Percentiles rank a stretch among this genome's conserved stretches.
These are phyloP conservation scores for Hippophae tibetana DNA, from an alignment of 306 rosid species.

Conservation along the genomic window DNA sequence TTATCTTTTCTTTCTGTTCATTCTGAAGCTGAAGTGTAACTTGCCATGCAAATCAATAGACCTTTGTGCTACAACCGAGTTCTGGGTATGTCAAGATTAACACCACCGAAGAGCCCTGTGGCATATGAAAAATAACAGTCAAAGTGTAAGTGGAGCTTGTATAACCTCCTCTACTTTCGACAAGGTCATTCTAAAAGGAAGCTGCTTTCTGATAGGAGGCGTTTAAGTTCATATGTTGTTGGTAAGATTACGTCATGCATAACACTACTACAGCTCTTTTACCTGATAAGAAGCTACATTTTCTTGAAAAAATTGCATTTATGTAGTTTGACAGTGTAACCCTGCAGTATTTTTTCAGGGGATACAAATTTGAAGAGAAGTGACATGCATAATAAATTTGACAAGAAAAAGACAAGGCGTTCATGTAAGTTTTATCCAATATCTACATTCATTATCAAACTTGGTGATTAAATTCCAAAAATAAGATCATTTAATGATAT, in stretches of 20 bases:
- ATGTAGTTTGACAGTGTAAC: conserved; percentile 3
- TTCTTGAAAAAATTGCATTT: not conserved
- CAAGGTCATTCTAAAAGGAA: conserved; percentile 32
- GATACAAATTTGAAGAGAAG: conserved; percentile 24
- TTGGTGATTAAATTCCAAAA: not conserved
- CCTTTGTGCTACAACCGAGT: conserved; percentile 3
- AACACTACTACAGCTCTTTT: not conserved
- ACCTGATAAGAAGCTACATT: not conserved
- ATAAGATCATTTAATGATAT: not conserved
- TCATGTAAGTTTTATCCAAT: conserved; percentile 35
- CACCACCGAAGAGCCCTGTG: conserved; percentile 34
- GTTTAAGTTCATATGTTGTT: conserved; percentile 16
- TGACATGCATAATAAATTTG: conserved; percentile 21
- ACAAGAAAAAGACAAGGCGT: conserved; percentile 28
- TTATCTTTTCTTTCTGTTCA: not conserved
- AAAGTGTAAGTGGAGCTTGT: conserved; percentile 45
- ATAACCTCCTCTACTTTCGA: conserved; percentile 41
- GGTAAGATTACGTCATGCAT: conserved; percentile 23
- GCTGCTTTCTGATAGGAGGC: conserved; percentile 30
- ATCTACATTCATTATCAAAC: not conserved
- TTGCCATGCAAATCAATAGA: not conserved
- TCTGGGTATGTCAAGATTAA: conserved; percentile 40
- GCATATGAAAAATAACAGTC: conserved; percentile 37
- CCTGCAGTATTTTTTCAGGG: conserved; percentile 25
- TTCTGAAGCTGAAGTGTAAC: conserved; percentile 10